Evolutionary conservation across 1,284 basidiomycete species (phyloP).

Genomic region (Chalciporus sp.): DNA sequence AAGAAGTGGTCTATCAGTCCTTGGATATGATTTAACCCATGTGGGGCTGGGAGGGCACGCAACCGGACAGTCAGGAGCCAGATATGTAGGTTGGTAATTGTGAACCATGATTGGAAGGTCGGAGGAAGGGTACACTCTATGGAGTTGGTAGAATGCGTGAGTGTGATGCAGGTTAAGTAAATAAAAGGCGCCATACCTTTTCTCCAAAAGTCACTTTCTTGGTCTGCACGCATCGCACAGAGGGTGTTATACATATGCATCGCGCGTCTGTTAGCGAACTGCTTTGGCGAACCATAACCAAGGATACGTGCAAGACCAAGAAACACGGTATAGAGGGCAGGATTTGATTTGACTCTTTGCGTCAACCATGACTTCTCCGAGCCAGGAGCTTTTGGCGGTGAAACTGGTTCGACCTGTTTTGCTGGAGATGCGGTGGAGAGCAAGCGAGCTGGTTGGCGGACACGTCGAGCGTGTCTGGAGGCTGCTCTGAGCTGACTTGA

Average conservation of each 20-base stretch:
- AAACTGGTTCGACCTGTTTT: constrained; percentile 5
- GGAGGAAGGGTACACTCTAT: constrained; percentile 83
- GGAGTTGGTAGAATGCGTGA: background rate
- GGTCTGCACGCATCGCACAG: constrained; percentile 59
- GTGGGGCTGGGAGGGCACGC: constrained; percentile 74
- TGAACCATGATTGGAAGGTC: constrained; percentile 98
- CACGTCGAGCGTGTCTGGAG: constrained; percentile 6
- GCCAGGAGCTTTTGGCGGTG: background rate
- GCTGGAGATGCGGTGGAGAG: constrained; percentile 13
- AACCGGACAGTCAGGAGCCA: constrained; percentile 90
- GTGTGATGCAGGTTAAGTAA: constrained; percentile 2
- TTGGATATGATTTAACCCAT: constrained; percentile 71
- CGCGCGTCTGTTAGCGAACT: constrained; percentile 60
- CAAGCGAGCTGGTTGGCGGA: constrained; percentile 11
- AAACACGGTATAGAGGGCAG: constrained; percentile 52
- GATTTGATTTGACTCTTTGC: constrained; percentile 53
- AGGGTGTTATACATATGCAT: constrained; percentile 60
- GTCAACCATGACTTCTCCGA: constrained; percentile 57
- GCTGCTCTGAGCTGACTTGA: constrained; percentile 9
- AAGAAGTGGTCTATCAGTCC: constrained; percentile 96
- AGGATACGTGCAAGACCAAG: constrained; percentile 51
- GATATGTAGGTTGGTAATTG: constrained; percentile 90
- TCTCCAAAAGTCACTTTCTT: constrained; percentile 67
- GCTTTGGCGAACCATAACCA: constrained; percentile 64
- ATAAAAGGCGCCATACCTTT: constrained; percentile 47